Conservation (phyloP, 768 basidiomycete species). For the Leccinum arenicola region DNA sequence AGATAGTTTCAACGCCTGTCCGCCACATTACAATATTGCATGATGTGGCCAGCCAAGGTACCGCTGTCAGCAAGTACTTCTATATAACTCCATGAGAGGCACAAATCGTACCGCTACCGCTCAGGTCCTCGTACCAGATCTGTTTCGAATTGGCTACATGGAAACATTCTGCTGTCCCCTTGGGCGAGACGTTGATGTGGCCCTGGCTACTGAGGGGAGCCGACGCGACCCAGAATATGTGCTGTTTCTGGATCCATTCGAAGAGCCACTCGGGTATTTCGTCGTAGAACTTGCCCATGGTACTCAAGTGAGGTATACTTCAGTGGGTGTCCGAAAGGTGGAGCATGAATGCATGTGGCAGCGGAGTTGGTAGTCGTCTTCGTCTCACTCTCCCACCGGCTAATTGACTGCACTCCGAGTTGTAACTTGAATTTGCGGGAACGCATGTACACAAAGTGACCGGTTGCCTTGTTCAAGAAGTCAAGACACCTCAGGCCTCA, state of each 20-base stretch:
- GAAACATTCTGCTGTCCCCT: conserved; percentile 61
- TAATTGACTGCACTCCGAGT: too few species aligned
- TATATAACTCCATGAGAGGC: background rate
- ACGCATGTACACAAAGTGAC: too few species aligned
- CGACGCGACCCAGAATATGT: conserved; percentile 71
- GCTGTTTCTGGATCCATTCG: conserved; percentile 61
- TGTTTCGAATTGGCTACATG: conserved; percentile 51
- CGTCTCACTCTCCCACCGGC: background rate
- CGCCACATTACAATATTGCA: background rate
- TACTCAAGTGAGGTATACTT: background rate
- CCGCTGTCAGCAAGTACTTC: background rate
- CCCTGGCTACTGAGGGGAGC: conserved; percentile 58
- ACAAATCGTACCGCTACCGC: conserved; percentile 55
- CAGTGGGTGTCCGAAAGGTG: background rate
- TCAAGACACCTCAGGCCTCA: too few species aligned
- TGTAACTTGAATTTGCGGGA: too few species aligned
- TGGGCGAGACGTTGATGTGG: conserved; percentile 67
- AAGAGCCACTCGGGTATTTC: conserved; percentile 53
- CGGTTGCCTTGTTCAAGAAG: too few species aligned
- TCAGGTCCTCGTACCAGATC: conserved; percentile 76
- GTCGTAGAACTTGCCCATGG: conserved; percentile 58
- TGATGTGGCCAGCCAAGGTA: background rate
- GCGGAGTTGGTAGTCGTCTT: too few species aligned
- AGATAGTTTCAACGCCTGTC: conserved; percentile 54
- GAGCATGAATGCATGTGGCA: too few species aligned